phyloP scores from a whole-genome alignment of 2,329 filamentous ascomycete species.

The Apiospora malaysiana region DNA sequence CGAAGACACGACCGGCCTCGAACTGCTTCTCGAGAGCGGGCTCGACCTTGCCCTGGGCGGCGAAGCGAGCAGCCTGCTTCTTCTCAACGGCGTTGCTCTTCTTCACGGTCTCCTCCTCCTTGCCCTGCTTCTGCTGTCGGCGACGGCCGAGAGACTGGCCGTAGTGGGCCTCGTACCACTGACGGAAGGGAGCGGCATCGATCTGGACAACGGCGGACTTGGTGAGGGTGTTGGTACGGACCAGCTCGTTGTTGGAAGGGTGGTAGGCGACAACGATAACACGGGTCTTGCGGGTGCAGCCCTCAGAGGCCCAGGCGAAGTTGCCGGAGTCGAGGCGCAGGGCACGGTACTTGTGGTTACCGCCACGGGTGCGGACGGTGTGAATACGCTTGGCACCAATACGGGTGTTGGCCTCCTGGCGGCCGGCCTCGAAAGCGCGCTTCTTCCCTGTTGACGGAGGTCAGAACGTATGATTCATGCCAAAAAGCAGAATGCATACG shows the following conservation, averaged over 20 bases:
- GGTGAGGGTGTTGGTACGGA: constrained; percentile 99
- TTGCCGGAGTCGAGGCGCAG: constrained; percentile 98
- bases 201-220: constrained; percentile 98
- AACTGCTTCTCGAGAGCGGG: constrained; percentile 94
- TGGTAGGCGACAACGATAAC: constrained; percentile 98
- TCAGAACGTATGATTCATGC: constrained; percentile 71
- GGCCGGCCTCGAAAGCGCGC: constrained; percentile 99
- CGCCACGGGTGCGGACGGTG: constrained; percentile 95
- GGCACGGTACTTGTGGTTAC: constrained; percentile 99
- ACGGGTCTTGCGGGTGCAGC: constrained; percentile 97
- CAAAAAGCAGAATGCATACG: constrained; percentile 58
- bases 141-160: constrained; percentile 86
- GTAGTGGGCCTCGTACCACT: constrained; percentile 99
- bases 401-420: constrained; percentile 99
- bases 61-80: constrained; percentile 91
- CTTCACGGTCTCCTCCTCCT: constrained; percentile 75
- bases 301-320: constrained; percentile 99
- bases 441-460: constrained; percentile 83
- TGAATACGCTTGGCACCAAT: constrained; percentile 97
- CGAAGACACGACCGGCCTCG: constrained; percentile 97
- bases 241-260: constrained; percentile 99
- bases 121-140: constrained; percentile 83
- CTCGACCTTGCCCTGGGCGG: constrained; percentile 91
- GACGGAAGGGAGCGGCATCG: constrained; percentile 97
- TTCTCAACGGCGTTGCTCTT: constrained; percentile 95